Evolutionary conservation across 768 basidiomycete species (phyloP).

Genomic region (Sporobolomyces phaffii): DNA sequence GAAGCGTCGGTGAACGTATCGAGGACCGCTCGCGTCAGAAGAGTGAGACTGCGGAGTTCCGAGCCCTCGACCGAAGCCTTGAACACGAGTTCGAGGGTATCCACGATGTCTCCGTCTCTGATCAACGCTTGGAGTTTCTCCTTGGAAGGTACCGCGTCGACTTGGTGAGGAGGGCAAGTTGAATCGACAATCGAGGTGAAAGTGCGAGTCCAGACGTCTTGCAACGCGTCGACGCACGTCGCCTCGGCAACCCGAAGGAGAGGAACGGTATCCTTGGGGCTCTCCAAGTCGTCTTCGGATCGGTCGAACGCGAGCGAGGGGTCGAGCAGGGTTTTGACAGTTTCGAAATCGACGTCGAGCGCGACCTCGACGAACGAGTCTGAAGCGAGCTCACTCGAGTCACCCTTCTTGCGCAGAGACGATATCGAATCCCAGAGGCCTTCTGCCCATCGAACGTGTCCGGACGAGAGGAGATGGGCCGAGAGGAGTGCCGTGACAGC

Average conservation of each 20-base stretch:
- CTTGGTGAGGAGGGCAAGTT: conserved; percentile 11
- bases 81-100: conserved; percentile 14
- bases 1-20: neutral
- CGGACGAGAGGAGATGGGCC: conserved; percentile 18
- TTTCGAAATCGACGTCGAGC: conserved; percentile 12
- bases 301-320: neutral
- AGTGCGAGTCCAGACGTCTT: conserved; percentile 17
- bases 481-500: conserved; percentile 34
- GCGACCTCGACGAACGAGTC: conserved; percentile 28
- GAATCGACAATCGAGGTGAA: conserved; percentile 19
- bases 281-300: neutral
- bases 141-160: neutral
- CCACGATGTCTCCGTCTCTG: neutral
- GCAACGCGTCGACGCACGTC: conserved; percentile 16
- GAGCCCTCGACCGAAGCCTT: conserved; percentile 10
- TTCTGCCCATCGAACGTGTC: conserved; percentile 12
- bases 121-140: neutral
- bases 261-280: conserved; percentile 28
- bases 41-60: neutral
- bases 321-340: conserved; percentile 5
- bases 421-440: conserved; percentile 21
- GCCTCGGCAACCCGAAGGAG: conserved; percentile 32
- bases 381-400: neutral
- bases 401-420: conserved; percentile 26
- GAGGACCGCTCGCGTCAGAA: conserved; percentile 15